Evolutionary conservation across 768 basidiomycete genomes (phyloP).

Genomic region (Pulveroboletus sp.): DNA sequence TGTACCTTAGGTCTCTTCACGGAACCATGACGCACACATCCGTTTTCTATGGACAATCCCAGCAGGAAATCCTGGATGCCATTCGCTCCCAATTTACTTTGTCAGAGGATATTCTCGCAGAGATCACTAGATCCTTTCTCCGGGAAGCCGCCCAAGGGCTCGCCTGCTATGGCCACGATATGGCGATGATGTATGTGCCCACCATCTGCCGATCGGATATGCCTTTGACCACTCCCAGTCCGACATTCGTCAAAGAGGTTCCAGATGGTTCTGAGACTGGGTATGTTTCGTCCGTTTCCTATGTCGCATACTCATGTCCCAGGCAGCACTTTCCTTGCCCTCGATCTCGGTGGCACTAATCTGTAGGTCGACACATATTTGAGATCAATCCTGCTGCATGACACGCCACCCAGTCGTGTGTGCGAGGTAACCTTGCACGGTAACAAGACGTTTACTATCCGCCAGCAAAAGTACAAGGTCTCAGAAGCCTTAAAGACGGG

Average conservation of each 20-base stretch:
- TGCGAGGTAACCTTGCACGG: slow-evolving; percentile 93
- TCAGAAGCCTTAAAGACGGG: slow-evolving; percentile 92
- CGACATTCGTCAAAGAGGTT: slow-evolving; percentile 92
- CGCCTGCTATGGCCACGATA: slow-evolving; percentile 63
- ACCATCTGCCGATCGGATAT: neutral
- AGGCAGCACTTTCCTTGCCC: slow-evolving; percentile 85
- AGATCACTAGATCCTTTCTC: slow-evolving; percentile 76
- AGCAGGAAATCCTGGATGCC: slow-evolving; percentile 51
- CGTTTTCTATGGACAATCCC: slow-evolving; percentile 39
- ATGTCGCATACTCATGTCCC: slow-evolving; percentile 7
- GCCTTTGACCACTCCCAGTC: slow-evolving; percentile 43
- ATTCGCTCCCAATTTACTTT: slow-evolving; percentile 76
- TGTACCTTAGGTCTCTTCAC: neutral
- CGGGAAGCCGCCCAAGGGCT: slow-evolving; percentile 77
- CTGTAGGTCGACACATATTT: slow-evolving; percentile 53
- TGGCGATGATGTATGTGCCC: slow-evolving; percentile 84
- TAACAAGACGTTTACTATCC: slow-evolving; percentile 81
- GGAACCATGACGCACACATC: slow-evolving; percentile 37
- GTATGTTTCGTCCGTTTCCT: slow-evolving; percentile 39
- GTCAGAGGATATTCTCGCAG: slow-evolving; percentile 51
- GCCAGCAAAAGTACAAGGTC: slow-evolving; percentile 96
- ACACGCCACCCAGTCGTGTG: slow-evolving; percentile 62
- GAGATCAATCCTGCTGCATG: neutral
- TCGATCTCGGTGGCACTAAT: slow-evolving; percentile 97
- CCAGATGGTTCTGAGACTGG: slow-evolving; percentile 93